These are phyloP conservation scores for Teratosphaeria destructans DNA, from an alignment of 2,329 filamentous ascomycete species.

Conservation along the genomic window DNA sequence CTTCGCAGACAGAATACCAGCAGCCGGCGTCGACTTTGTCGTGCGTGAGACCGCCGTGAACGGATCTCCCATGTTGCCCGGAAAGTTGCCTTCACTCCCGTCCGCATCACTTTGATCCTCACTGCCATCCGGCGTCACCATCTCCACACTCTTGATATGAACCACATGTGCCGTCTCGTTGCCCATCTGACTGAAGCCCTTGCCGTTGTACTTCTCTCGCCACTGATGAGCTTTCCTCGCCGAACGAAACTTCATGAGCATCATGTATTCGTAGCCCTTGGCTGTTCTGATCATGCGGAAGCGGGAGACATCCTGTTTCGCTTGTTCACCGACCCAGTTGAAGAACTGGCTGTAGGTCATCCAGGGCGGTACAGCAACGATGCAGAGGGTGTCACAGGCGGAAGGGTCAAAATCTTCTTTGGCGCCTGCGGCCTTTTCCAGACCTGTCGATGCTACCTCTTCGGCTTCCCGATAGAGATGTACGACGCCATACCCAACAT, in stretches of 20 bases:
- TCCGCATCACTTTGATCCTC: conserved; percentile 38
- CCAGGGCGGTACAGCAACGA: conserved; percentile 89
- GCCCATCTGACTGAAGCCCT: conserved; percentile 65
- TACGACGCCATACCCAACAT: conserved; percentile 84
- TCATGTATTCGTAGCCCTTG: conserved; percentile 83
- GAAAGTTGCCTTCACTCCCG: conserved; percentile 33
- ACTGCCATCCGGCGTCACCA: conserved; percentile 51
- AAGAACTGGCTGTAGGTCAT: conserved; percentile 84
- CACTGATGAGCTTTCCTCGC: conserved; percentile 65
- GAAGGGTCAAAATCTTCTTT: conserved; percentile 25
- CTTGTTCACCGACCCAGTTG: conserved; percentile 82
- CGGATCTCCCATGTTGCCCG: conserved; percentile 50
- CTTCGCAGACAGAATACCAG: conserved; percentile 38
- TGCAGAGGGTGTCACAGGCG: conserved; percentile 79
- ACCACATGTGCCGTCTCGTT: conserved; percentile 91
- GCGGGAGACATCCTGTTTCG: conserved; percentile 77
- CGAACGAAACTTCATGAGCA: conserved; percentile 84
- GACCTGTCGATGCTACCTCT: conserved; percentile 52
- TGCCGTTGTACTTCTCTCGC: conserved; percentile 82
- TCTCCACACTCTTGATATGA: conserved; percentile 84
- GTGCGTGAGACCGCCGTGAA: conserved; percentile 36
- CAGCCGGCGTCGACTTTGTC: conserved; percentile 20
- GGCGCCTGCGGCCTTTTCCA: conserved; percentile 8
- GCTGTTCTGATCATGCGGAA: conserved; percentile 90
- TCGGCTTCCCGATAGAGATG: conserved; percentile 83